These are phyloP conservation scores for Leersia perrieri DNA, from an alignment of 176 grass and related monocot genomes.

Conservation along the genomic window DNA sequence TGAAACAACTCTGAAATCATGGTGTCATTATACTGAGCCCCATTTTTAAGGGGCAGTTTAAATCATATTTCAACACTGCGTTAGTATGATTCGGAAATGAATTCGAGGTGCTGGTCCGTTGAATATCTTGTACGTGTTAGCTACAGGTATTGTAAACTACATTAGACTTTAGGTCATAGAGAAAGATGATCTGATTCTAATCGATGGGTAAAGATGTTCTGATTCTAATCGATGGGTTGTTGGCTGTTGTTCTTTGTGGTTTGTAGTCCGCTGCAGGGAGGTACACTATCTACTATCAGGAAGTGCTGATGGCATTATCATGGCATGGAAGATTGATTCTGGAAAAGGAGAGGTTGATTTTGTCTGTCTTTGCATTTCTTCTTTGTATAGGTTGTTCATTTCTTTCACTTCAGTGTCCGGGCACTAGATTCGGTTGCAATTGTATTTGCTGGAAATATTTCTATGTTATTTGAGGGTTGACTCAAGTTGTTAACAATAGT, in stretches of 20 bases:
- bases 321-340: slow-evolving; percentile 70
- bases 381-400: not conserved
- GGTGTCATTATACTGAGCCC: not conserved
- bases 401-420: not conserved
- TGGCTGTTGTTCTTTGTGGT: slow-evolving; percentile 12
- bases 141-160: not conserved
- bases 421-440: not conserved
- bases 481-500: not conserved
- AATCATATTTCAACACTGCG: not conserved
- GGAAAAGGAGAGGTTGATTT: slow-evolving; percentile 57
- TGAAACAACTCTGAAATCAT: not conserved
- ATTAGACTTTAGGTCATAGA: not conserved
- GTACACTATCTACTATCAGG: slow-evolving; percentile 74
- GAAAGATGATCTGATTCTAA: not conserved
- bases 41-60: not conserved
- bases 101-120: not conserved
- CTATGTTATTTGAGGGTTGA: not conserved
- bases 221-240: not conserved
- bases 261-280: slow-evolving; percentile 52
- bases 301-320: slow-evolving; percentile 82
- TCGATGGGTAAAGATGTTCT: not conserved
- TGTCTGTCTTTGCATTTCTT: not conserved
- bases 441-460: not conserved
- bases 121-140: not conserved
- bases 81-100: not conserved